A percentile compares a stretch with the other conserved stretches of the same genome.
These are phyloP conservation scores for Raffaelea ambrosiae DNA, from an alignment of 2,329 filamentous ascomycete species.

Conservation along the genomic window DNA sequence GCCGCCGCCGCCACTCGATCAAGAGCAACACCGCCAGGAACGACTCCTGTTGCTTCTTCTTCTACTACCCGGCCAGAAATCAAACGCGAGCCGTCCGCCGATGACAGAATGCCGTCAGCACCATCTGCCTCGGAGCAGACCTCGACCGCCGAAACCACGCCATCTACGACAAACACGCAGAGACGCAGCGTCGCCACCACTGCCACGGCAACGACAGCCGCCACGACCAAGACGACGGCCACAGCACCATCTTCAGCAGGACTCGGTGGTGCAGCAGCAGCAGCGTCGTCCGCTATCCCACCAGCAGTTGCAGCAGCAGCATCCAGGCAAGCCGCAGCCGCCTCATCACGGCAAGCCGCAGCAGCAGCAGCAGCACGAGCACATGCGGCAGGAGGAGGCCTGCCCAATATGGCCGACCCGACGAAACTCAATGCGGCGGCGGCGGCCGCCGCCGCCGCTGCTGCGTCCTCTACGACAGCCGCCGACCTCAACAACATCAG, in stretches of 20 bases:
- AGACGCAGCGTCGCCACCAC: no score
- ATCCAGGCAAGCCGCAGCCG: neutral
- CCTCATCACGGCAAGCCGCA: neutral
- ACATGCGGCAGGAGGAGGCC: neutral
- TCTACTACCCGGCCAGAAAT: neutral
- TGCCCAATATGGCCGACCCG: neutral
- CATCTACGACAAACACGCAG: neutral
- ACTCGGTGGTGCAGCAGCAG: neutral
- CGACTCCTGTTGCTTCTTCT: slow-evolving; percentile 2
- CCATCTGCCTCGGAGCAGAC: neutral
- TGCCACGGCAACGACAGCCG: slow-evolving; percentile 3
- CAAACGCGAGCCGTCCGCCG: no score
- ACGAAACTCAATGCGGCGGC: neutral
- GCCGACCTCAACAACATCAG: neutral
- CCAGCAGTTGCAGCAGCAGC: neutral
- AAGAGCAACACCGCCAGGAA: neutral
- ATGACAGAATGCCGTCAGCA: no score
- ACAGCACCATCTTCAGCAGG: neutral
- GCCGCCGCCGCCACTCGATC: neutral
- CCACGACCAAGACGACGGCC: slow-evolving; percentile 3
- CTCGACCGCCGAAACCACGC: neutral
- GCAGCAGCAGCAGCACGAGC: neutral
- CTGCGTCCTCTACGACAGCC: neutral
- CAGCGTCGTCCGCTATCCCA: no score
- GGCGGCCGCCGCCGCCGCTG: no score